phyloP scores from a whole-genome alignment of 768 basidiomycete species.

The Hygrophorus pudorinus region DNA sequence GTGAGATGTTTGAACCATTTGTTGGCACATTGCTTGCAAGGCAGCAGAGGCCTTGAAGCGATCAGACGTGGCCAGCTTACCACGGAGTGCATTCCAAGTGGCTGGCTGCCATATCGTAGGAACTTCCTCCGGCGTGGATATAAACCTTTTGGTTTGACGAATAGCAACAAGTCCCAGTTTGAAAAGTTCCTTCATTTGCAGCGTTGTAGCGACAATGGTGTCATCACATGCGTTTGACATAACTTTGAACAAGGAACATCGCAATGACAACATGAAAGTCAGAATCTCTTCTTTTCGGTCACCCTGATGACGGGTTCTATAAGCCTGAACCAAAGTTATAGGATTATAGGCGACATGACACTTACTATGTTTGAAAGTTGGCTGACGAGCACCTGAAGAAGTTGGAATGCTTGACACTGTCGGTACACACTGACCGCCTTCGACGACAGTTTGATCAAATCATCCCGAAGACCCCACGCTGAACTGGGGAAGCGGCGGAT shows the following conservation, averaged over 20 bases:
- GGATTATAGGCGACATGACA: conserved; percentile 5
- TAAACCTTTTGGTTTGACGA: conserved; percentile 52
- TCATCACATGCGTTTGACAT: conserved; percentile 40
- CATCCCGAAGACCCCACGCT: conserved; percentile 56
- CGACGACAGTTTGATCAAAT: conserved; percentile 44
- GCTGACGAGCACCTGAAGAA: conserved; percentile 55
- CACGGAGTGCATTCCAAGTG: conserved; percentile 43
- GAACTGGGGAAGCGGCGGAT: conserved; percentile 51
- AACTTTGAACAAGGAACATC: conserved; percentile 36
- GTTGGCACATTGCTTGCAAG: conserved; percentile 54
- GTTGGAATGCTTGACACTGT: conserved; percentile 60
- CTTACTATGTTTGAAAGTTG: conserved; percentile 42
- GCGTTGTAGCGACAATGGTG: conserved; percentile 35
- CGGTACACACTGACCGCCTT: conserved; percentile 72
- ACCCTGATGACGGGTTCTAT: conserved; percentile 12
- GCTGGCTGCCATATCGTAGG: conserved; percentile 47
- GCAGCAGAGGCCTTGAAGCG: conserved; percentile 55
- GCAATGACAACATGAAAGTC: conserved; percentile 42
- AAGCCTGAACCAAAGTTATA: background rate
- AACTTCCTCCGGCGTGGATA: conserved; percentile 19
- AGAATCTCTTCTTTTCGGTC: conserved; percentile 31
- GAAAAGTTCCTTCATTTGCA: conserved; percentile 71
- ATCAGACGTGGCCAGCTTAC: conserved; percentile 36
- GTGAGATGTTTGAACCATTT: conserved; percentile 32
- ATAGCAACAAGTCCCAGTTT: conserved; percentile 57